Evolutionary conservation across 225 moss, liverwort and hornwort species (phyloP).

Genomic region (Pleurozium schreberi): DNA sequence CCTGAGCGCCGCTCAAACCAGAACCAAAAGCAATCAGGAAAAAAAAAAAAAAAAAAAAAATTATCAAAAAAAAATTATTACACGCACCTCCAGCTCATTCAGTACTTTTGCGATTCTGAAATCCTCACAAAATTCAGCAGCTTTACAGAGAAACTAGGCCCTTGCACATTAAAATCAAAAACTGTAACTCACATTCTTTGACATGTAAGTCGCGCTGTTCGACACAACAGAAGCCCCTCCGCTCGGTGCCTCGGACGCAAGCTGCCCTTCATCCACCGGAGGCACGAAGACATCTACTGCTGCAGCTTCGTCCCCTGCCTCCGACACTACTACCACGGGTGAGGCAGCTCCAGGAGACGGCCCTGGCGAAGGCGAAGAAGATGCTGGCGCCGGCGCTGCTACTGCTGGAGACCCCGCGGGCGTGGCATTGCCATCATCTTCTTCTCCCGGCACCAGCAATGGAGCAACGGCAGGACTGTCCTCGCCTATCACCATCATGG

Average conservation of each 20-base stretch:
- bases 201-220: constrained; percentile 5
- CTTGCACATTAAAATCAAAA: neutral
- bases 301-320: neutral
- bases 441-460: neutral
- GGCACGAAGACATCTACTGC: neutral
- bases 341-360: neutral
- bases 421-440: neutral
- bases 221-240: constrained; percentile 11
- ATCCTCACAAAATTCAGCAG: neutral
- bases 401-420: neutral
- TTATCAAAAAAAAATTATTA: neutral
- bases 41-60: neutral
- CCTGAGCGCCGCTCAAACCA: neutral
- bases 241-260: neutral
- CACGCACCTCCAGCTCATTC: neutral
- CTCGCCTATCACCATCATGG: neutral
- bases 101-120: neutral
- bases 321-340: neutral
- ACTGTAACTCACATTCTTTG: neutral
- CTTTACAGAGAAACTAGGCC: neutral
- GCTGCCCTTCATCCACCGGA: neutral
- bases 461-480: neutral
- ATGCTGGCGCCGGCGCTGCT: neutral
- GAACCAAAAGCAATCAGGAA: neutral
- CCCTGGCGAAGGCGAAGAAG: neutral